Evolutionary conservation across 164 flowering plant species (phyloP).

Genomic region (Dillenia suffruticosa): DNA sequence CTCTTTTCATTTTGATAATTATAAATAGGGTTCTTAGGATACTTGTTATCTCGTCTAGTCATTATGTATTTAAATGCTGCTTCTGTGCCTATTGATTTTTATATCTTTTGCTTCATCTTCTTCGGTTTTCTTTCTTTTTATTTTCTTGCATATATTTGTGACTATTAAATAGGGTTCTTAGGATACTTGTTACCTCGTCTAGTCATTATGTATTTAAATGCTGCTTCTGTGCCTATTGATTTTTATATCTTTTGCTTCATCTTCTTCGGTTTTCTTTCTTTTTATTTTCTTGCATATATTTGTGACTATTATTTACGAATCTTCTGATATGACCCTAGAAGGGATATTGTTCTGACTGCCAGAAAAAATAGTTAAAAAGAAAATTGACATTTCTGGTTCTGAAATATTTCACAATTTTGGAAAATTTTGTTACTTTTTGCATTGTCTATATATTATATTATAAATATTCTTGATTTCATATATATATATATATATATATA

Average conservation of each 20-base stretch:
- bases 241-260: slow-evolving; percentile 2
- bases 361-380: not conserved
- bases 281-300: not conserved
- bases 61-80: slow-evolving; percentile 3
- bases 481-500: too few species aligned
- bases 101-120: slow-evolving; percentile 6
- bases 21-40: slow-evolving; percentile 8
- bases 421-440: slow-evolving; percentile 9
- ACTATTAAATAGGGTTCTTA: not conserved
- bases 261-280: slow-evolving; percentile 8
- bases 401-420: slow-evolving; percentile 11
- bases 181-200: too few species aligned
- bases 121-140: slow-evolving; percentile 3
- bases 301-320: not conserved
- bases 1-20: slow-evolving; percentile 7
- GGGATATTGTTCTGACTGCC: slow-evolving; percentile 1
- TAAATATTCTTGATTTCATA: not conserved
- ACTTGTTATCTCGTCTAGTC: too few species aligned
- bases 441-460: not conserved
- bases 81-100: slow-evolving; percentile 6
- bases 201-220: slow-evolving; percentile 2
- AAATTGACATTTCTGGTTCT: not conserved
- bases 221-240: slow-evolving; percentile 7
- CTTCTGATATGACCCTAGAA: not conserved
- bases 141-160: not conserved